A percentile compares a stretch with the other conserved stretches of the same genome.
Evolutionary conservation across 768 basidiomycete species (phyloP).

Genomic region (Lactifluus rugatus): DNA sequence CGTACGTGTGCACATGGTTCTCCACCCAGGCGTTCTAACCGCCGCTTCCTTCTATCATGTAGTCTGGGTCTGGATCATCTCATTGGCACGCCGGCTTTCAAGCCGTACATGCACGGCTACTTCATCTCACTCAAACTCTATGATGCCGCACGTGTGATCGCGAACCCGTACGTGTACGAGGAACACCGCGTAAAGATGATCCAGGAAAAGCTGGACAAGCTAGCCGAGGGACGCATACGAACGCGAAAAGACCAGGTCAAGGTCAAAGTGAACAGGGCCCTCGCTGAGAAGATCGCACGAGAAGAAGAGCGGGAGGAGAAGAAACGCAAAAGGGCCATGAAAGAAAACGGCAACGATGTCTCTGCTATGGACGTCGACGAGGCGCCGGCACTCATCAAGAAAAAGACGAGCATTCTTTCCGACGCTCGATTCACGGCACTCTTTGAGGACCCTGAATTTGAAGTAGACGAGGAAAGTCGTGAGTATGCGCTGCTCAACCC

Average conservation of each 20-base stretch:
- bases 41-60: neutral
- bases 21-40: neutral
- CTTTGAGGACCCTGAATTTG: conserved; percentile 86
- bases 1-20: conserved; percentile 39
- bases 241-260: conserved; percentile 54
- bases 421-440: conserved; percentile 87
- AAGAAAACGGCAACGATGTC: conserved; percentile 29
- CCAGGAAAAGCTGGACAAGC: conserved; percentile 82
- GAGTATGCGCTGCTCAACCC: conserved; percentile 94
- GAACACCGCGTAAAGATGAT: conserved; percentile 89
- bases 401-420: conserved; percentile 47
- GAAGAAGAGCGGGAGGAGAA: conserved; percentile 54
- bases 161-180: conserved; percentile 92
- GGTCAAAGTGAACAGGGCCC: conserved; percentile 73
- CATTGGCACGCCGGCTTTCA: conserved; percentile 87
- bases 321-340: conserved; percentile 36
- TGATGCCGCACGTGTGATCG: conserved; percentile 88
- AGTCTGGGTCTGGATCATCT: conserved; percentile 95
- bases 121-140: conserved; percentile 94
- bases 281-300: conserved; percentile 75
- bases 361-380: conserved; percentile 30
- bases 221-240: conserved; percentile 89
- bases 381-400: conserved; percentile 22
- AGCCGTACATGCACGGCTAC: conserved; percentile 99
- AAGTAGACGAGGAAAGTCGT: conserved; percentile 78